Percentiles rank a stretch among this genome's conserved stretches.
Conservation (phyloP, 768 basidiomycete genomes). For the Lentinula guzmanii region DNA sequence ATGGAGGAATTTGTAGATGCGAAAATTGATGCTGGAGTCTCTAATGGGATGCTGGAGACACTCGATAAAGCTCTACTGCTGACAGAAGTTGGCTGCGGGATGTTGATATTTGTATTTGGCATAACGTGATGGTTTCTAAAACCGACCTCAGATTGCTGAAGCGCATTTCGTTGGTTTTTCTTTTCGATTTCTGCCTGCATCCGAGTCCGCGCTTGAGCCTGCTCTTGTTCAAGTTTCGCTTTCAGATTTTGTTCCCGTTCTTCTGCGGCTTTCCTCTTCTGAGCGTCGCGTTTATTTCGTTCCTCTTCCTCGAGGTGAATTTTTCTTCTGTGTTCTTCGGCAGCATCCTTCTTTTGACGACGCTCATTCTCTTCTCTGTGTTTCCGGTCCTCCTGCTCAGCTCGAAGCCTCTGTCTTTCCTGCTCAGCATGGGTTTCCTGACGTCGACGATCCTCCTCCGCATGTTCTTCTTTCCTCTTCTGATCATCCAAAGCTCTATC, state of each 20-base stretch:
- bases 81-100: not conserved
- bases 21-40: not conserved
- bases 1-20: not conserved
- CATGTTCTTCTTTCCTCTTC: not conserved
- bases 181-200: not conserved
- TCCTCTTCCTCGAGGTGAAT: not conserved
- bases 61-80: not conserved
- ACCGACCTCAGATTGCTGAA: not conserved
- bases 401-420: not conserved
- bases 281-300: not conserved
- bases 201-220: not conserved
- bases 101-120: too few species aligned
- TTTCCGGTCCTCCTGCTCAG: not conserved
- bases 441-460: not conserved
- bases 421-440: not conserved
- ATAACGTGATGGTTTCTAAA: not conserved
- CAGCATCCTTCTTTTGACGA: not conserved
- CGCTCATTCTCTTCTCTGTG: not conserved
- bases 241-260: not conserved
- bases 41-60: not conserved
- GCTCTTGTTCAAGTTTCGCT: not conserved
- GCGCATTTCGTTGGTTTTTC: not conserved
- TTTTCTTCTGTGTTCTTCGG: not conserved
- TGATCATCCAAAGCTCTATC: not conserved
- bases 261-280: not conserved